A percentile compares a stretch with the other conserved stretches of the same genome.
Conservation (phyloP, 1,284 basidiomycete species). For the Leccinum solheimii region DNA sequence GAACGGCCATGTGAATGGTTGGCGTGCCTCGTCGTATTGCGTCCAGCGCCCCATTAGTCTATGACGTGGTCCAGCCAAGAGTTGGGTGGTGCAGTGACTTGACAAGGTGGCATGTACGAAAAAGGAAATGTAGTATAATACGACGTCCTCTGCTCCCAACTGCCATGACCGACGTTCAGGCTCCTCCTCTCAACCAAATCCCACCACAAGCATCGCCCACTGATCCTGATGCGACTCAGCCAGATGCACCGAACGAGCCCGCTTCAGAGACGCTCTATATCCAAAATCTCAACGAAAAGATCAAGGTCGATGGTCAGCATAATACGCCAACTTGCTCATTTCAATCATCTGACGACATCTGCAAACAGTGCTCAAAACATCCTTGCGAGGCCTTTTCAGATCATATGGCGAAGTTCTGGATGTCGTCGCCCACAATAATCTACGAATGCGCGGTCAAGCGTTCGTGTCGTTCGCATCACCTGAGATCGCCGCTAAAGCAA, state of each 20-base stretch:
- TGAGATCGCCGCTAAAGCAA: slow-evolving; percentile 82
- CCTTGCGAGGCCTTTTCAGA: slow-evolving; percentile 88
- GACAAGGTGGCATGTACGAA: slow-evolving; percentile 4
- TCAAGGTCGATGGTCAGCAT: slow-evolving; percentile 76
- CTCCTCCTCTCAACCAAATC: slow-evolving; percentile 29
- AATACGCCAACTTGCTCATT: slow-evolving; percentile 3
- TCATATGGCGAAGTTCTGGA: slow-evolving; percentile 90
- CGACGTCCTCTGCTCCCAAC: slow-evolving; percentile 12
- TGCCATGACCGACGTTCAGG: slow-evolving; percentile 35
- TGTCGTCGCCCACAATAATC: slow-evolving; percentile 89
- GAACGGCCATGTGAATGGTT: slow-evolving; percentile 1
- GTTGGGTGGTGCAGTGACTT: not conserved
- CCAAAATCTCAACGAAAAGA: slow-evolving; percentile 97
- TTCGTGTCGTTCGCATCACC: slow-evolving; percentile 90
- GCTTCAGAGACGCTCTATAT: slow-evolving; percentile 90
- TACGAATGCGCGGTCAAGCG: slow-evolving; percentile 97
- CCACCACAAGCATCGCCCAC: slow-evolving; percentile 43
- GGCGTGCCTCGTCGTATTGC: slow-evolving; percentile 51
- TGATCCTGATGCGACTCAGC: slow-evolving; percentile 27
- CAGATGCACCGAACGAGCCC: slow-evolving; percentile 45
- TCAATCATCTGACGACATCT: slow-evolving; percentile 12
- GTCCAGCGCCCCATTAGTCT: slow-evolving; percentile 54
- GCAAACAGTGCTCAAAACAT: slow-evolving; percentile 78
- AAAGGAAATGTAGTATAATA: slow-evolving; percentile 23
- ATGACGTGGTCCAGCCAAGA: slow-evolving; percentile 25